Base-by-base conservation (phyloP, 352 stramenopile species). In the Plasmopara halstedii region DNA sequence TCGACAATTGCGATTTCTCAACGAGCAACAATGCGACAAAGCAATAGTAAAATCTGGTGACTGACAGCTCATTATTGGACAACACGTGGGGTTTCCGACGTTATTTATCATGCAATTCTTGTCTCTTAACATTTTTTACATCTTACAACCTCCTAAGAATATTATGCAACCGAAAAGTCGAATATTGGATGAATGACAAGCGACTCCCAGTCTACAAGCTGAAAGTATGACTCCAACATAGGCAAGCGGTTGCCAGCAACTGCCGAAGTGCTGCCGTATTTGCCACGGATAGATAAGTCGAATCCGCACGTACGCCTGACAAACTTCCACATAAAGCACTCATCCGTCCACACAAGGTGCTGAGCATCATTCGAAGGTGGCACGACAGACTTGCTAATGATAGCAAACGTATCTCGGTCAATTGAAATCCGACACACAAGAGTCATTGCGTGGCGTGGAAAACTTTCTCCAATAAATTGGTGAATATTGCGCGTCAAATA, bases 301-400 rank as follows among this genome's bases (percentile, higher is more conserved):
- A 91, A 91, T 31, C 79, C 79, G 4, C 75, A 65, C 42, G 62
- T 34, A 10, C 62, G 70, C 11, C 73, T 66, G 38, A 62, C 64
- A 59, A 88, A 91, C 40, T 85, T 84, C 73, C 76, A 88, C 75
- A 91, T 87, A 56, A 67, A 88, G 49, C 73, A 88, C 69, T 91
- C 79, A 50, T 91, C 79, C 6, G 79, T 91, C 79, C 79, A 91
- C n/a, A 91, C 79, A 36, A 91, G 55, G 53, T 91, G 76, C 63
- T 91, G 79, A 19, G 76, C 79, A 37, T 91, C 79, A 58, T 83
- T 85, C 20, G 76, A 81, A 0, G 77, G 76, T 4, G 79, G 79
- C 33, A 86, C 66, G 22, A 91, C 75, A 21, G 76, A 88, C 59
- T 86, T 88, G 70, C 65, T 81, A 50, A 91, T 69, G 54, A 91